phyloP scores from a whole-genome alignment of 176 grass and related monocot species.

The Oropetium thomaeum region DNA sequence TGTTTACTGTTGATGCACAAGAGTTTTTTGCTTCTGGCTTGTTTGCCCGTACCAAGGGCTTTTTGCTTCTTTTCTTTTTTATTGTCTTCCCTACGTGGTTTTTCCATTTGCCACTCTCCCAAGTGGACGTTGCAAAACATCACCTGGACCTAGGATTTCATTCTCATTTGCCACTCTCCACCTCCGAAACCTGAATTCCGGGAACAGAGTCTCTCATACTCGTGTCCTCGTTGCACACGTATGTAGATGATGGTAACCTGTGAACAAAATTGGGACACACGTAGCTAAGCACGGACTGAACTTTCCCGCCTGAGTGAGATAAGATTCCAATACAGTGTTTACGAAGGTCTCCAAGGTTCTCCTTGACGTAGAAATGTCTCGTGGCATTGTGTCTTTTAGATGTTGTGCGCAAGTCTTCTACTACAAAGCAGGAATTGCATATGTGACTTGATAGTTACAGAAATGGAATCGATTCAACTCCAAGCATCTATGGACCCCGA shows the following conservation, averaged over 20 bases:
- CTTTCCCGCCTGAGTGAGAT: background rate
- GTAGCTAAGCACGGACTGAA: background rate
- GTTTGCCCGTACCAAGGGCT: no score
- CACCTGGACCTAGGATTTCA: no score
- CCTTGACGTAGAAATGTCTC: background rate
- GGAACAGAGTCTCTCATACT: background rate
- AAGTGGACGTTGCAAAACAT: no score
- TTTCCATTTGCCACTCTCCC: no score
- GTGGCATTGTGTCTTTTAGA: background rate
- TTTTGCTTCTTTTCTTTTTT: no score
- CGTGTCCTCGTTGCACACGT: background rate
- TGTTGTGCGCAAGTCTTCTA: background rate
- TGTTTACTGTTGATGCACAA: background rate
- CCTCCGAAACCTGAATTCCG: background rate
- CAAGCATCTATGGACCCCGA: conserved; percentile 2
- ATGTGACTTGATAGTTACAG: background rate
- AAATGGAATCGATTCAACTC: background rate
- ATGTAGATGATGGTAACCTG: background rate
- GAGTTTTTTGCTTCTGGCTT: no score
- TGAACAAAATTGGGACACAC: background rate
- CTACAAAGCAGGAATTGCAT: background rate
- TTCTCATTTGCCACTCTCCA: no score
- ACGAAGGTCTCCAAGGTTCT: background rate
- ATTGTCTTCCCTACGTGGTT: no score
- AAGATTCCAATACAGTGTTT: background rate